Conservation (phyloP, 139 green algal species). For the Monoraphidium neglectum region DNA sequence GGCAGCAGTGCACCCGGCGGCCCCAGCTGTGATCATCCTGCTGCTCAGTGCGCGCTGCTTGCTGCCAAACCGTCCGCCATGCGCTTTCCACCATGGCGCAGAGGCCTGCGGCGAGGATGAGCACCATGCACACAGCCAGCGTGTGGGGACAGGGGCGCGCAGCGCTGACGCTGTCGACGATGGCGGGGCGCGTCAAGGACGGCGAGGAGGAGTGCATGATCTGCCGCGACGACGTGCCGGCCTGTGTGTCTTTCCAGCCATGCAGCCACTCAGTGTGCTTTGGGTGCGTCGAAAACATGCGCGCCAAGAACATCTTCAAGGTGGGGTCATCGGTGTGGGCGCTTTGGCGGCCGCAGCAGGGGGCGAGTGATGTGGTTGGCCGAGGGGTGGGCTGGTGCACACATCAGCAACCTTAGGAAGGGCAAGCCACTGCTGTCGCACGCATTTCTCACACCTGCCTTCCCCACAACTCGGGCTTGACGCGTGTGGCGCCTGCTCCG, state of each 20-base stretch:
- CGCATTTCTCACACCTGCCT: no score
- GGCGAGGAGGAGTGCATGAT: conserved; percentile 47
- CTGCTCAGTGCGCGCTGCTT: no score
- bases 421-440: no score
- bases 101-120: neutral
- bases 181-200: neutral
- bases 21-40: no score
- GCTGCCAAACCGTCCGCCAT: no score
- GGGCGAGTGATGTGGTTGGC: neutral
- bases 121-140: neutral
- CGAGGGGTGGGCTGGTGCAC: neutral
- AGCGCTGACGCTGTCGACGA: conserved; percentile 3
- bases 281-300: conserved; percentile 54
- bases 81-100: no score
- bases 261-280: conserved; percentile 57
- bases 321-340: neutral
- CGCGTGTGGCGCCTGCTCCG: no score
- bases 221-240: conserved; percentile 49
- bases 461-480: no score
- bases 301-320: conserved; percentile 65
- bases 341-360: neutral
- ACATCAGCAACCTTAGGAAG: no score
- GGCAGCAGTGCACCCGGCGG: no score
- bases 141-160: conserved; percentile 21
- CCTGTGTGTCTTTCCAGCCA: conserved; percentile 42